Evolutionary conservation across 257 asterid species (phyloP).

Genomic region (Cordia subcordata): DNA sequence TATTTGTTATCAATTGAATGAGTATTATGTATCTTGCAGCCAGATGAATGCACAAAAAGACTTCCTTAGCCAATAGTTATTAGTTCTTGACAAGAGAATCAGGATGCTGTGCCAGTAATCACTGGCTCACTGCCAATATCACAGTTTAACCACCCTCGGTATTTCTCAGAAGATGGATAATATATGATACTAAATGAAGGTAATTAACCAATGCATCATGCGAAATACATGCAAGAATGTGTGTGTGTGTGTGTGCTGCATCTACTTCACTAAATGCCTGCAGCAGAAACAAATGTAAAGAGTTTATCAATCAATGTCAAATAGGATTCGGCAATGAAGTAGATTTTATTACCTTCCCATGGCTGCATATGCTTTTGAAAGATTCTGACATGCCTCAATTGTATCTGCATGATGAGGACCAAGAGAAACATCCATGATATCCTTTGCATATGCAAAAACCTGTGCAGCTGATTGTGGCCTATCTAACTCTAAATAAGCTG

Average conservation of each 20-base stretch:
- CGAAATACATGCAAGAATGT: not conserved
- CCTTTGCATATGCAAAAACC: slow-evolving; percentile 83
- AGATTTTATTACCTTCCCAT: slow-evolving; percentile 55
- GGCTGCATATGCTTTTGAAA: slow-evolving; percentile 92
- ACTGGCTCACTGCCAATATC: too few relatives aligned
- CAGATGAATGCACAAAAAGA: too few relatives aligned
- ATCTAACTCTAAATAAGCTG: slow-evolving; percentile 82
- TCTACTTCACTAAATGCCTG: not conserved
- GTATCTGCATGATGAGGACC: slow-evolving; percentile 90
- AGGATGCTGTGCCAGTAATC: too few relatives aligned
- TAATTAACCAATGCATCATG: not conserved
- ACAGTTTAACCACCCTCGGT: too few relatives aligned
- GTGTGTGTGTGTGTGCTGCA: not conserved
- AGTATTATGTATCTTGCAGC: too few relatives aligned
- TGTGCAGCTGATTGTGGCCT: slow-evolving; percentile 94
- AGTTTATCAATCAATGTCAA: not conserved
- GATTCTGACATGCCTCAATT: slow-evolving; percentile 77
- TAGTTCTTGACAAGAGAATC: too few relatives aligned
- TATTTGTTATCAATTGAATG: too few relatives aligned
- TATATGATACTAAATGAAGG: not conserved
- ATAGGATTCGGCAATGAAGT: not conserved
- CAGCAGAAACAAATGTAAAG: not conserved
- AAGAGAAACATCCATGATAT: slow-evolving; percentile 83
- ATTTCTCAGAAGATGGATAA: too few relatives aligned
- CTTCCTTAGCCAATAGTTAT: too few relatives aligned